Base-by-base conservation (phyloP, 73 alveolate species). In the Paramecium primaurelia region DNA sequence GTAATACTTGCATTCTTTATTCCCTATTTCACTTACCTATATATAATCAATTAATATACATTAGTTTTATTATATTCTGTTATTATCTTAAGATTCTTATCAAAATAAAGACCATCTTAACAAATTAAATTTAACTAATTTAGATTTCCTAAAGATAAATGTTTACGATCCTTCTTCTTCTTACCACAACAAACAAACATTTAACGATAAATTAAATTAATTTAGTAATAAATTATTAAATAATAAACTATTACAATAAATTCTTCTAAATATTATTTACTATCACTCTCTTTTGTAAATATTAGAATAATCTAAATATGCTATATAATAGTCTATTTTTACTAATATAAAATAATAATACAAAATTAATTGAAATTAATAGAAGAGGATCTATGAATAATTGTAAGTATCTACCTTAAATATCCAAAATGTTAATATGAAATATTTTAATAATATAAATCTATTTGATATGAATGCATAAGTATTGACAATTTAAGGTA, bases 61-160 rank as follows among this genome's bases (percentile, higher is more conserved):
- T 73, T 73, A 37, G 87, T 73, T 8, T 40, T 73, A 37, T 73
- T 73, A 44, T 73, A 34, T 73, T 73, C 87, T 73, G 87, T 73
- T 36, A 73, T 73, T 32, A 73, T 73, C 22, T 73, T 73, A 37
- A 73, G 64, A 73, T 73, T 73, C 87, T 18, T 73, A 73, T 73
- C 87, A 12, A 73, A 73, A 73, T 73, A 73, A 37, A 73, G 60
- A 12, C 87, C 87, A 73, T 73, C 87, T 40, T 73, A 38, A 40
- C 59, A 73, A 11, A 73, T 73, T 37, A 73, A 40, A 73, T 73
- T 73, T 73, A 73, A 73, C 84, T 64, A 64, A 64, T 64, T 40
- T 26, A 64, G 84, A 64, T 64, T 64, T 28, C 84, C 84, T 32
- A 64, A 34, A 4, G 84, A 64, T 64, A 34, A 32, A 64, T 64